Evolutionary conservation across 345 rosid species (phyloP).

Genomic region (Sisymbrium irio): DNA sequence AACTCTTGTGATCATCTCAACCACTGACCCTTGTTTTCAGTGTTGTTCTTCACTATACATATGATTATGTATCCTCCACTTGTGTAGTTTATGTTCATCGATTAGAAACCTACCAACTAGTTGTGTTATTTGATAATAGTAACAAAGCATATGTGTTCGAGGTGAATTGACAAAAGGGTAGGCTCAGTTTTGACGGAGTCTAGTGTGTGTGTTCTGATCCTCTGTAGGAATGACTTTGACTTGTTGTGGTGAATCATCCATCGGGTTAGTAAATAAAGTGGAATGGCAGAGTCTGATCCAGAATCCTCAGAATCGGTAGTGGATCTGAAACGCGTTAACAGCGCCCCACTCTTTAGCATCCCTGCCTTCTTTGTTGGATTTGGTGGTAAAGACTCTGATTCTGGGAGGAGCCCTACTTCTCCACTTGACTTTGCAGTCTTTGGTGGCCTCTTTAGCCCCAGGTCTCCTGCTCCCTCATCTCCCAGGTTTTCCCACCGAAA

Average conservation of each 20-base stretch:
- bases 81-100: not conserved
- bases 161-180: no score
- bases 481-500: conserved; percentile 30
- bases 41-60: not conserved
- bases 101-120: not conserved
- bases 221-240: conserved; percentile 10
- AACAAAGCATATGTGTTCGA: no score
- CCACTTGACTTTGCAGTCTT: conserved; percentile 57
- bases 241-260: not conserved
- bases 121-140: no score
- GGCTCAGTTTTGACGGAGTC: no score
- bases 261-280: no score
- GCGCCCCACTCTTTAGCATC: conserved; percentile 24
- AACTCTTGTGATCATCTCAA: not conserved
- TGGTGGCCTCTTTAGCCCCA: conserved; percentile 48
- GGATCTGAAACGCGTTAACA: conserved; percentile 33
- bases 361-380: conserved; percentile 34
- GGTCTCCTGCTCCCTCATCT: conserved; percentile 36
- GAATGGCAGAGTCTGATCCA: conserved; percentile 28
- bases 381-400: conserved; percentile 33
- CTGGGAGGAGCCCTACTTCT: conserved; percentile 56
- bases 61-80: not conserved
- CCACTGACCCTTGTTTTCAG: not conserved
- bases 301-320: not conserved
- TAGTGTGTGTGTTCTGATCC: no score